A percentile compares a stretch with the other conserved stretches of the same genome.
phyloP scores from a whole-genome alignment of 352 stramenopile genomes.

The Pythium periplocum region DNA sequence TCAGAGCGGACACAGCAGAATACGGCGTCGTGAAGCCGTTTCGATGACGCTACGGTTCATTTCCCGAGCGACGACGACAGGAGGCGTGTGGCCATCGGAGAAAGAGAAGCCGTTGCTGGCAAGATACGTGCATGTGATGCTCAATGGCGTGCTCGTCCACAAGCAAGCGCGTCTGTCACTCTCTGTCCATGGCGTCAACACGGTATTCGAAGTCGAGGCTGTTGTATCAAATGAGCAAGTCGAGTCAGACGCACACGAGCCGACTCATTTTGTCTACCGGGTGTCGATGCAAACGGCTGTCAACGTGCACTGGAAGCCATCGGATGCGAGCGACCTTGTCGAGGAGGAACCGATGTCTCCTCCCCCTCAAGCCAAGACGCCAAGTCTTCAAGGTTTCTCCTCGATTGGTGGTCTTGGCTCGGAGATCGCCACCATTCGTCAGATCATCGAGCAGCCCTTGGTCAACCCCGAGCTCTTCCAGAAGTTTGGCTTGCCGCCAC shows the following conservation, averaged over 20 bases:
- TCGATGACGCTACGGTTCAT: constrained; percentile 32
- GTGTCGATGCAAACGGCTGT: constrained; percentile 17
- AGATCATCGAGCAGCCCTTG: constrained; percentile 96
- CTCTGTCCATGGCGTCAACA: constrained; percentile 50
- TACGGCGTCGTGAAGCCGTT: constrained; percentile 16
- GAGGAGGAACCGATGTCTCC: too few species aligned
- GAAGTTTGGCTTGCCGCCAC: constrained; percentile 92
- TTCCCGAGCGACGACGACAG: constrained; percentile 18
- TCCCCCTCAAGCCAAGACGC: not conserved
- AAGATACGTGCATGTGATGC: constrained; percentile 56
- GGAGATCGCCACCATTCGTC: constrained; percentile 91
- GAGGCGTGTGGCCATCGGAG: constrained; percentile 28
- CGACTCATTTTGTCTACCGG: constrained; percentile 6
- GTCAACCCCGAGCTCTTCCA: constrained; percentile 92
- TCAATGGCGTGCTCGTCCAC: constrained; percentile 61
- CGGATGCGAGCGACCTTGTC: too few species aligned
- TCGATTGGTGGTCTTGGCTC: constrained; percentile 86
- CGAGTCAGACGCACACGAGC: not conserved
- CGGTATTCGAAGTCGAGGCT: constrained; percentile 37
- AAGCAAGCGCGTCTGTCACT: constrained; percentile 42
- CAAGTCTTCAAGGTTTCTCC: constrained; percentile 47
- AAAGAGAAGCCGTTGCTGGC: constrained; percentile 50
- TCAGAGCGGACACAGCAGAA: constrained; percentile 10
- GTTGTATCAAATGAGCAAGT: not conserved
- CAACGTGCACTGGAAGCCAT: constrained; percentile 4